These are phyloP conservation scores for Zasmidium angulare DNA, from an alignment of 2,329 filamentous ascomycete species.

Conservation along the genomic window DNA sequence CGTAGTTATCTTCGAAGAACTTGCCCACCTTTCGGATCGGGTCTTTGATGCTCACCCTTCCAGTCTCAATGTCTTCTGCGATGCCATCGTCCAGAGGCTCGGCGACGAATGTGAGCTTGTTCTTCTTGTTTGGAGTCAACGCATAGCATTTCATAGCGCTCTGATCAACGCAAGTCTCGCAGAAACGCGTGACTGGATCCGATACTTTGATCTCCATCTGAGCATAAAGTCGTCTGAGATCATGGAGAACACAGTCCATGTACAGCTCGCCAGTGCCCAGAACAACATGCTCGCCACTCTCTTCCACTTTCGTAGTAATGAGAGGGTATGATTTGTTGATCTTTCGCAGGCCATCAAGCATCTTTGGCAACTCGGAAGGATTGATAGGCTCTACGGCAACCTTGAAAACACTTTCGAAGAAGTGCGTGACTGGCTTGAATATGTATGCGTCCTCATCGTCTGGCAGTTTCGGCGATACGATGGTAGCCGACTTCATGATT, in stretches of 20 bases:
- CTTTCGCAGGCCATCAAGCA: constrained; percentile 94
- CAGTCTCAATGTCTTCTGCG: constrained; percentile 88
- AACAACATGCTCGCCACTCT: constrained; percentile 93
- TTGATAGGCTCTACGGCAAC: constrained; percentile 98
- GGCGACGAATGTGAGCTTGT: constrained; percentile 97
- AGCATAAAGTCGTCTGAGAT: constrained; percentile 87
- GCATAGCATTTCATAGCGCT: constrained; percentile 98
- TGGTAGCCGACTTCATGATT: constrained; percentile 94
- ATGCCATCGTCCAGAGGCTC: constrained; percentile 95
- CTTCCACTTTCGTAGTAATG: constrained; percentile 94
- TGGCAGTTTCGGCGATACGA: constrained; percentile 76
- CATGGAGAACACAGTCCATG: constrained; percentile 98
- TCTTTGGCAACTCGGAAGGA: constrained; percentile 95
- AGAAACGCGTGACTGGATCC: constrained; percentile 95
- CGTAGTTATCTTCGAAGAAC: constrained; percentile 96
- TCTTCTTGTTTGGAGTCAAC: constrained; percentile 98
- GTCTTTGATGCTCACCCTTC: constrained; percentile 86
- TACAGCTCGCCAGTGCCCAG: constrained; percentile 97
- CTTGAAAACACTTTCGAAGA: constrained; percentile 97
- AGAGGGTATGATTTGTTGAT: constrained; percentile 98
- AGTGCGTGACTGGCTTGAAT: constrained; percentile 88
- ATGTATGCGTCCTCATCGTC: constrained; percentile 93
- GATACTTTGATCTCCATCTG: constrained; percentile 99
- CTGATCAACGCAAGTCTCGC: constrained; percentile 95
- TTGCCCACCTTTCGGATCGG: constrained; percentile 90